Base-by-base conservation (phyloP, 2,329 filamentous ascomycete species). In the Aspergillus aculeatus region DNA sequence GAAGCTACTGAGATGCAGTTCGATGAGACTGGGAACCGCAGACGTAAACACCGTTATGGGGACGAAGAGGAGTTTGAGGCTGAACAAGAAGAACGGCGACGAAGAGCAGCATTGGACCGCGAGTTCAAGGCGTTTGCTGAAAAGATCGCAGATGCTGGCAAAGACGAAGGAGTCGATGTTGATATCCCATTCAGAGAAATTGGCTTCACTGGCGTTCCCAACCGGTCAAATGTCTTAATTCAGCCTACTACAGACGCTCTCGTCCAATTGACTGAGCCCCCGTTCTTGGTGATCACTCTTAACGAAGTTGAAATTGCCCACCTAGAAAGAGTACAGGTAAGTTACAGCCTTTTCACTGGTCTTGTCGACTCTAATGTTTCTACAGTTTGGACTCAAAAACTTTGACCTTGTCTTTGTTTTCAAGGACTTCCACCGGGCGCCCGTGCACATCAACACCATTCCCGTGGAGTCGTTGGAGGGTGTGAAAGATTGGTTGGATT, bases 61-160 rank as follows among this genome's bases (percentile, higher is more conserved):
- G 95, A 99, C 65, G 96, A 99, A 75, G 95, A 99, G 72, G 95
- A 99, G 75, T 99, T 99, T 64, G 95, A 99, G 76, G 92, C 94
- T 47, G 95, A 99, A 75, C 95, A 99, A 76, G 95, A 99, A 76
- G 95, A 99, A 77, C 88, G 96, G 68, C 86, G 94, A 66, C 88
- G 94, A 59, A 86, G 95, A 67, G 90, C 91, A n/a, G 91, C 94
- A 63, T 87, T 99, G 54, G 95, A 99, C 78, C 90, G 94, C 59
- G 87, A 96, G 67, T 99, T 99, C 84, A 96, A 96, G 78, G 88
- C 86, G 64, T 99, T 98, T 70, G 92, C 94, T 2, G 93, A 98
- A 78, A 98, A 97, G 83, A 96, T 99, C 74, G 92, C 94, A 3
- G 94, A 98, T 72, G 94, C 95, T 35, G 94, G 92, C 44, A 92